phyloP scores from a whole-genome alignment of 2,329 filamentous ascomycete genomes.

The Colletotrichum aenigma region DNA sequence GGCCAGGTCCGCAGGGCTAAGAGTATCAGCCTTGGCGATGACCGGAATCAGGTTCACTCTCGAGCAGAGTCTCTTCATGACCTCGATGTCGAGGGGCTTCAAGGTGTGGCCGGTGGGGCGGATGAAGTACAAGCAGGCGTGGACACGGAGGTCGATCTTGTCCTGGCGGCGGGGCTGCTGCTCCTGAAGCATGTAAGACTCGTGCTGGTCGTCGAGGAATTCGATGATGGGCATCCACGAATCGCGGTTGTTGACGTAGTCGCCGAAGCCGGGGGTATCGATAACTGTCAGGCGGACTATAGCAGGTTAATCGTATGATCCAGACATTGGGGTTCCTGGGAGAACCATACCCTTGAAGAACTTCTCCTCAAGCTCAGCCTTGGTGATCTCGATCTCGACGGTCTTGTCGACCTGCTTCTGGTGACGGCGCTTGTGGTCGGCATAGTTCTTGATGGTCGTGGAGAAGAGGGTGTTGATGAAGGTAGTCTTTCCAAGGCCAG shows the following conservation, averaged over 20 bases:
- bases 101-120: slow-evolving; percentile 97
- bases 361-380: slow-evolving; percentile 99
- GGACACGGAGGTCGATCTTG: slow-evolving; percentile 99
- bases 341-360: slow-evolving; percentile 91
- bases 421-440: slow-evolving; percentile 98
- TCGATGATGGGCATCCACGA: slow-evolving; percentile 99
- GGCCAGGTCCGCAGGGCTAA: slow-evolving; percentile 88
- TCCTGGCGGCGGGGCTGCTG: slow-evolving; percentile 97
- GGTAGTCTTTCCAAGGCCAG: slow-evolving; percentile 97
- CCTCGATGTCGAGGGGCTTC: slow-evolving; percentile 98
- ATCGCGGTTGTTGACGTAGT: slow-evolving; percentile 99
- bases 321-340: background rate
- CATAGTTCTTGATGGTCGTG: slow-evolving; percentile 99
- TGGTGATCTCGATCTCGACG: slow-evolving; percentile 99
- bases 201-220: slow-evolving; percentile 99
- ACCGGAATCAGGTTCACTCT: slow-evolving; percentile 98
- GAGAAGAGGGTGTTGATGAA: slow-evolving; percentile 99
- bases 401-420: slow-evolving; percentile 99
- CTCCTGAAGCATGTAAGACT: slow-evolving; percentile 99
- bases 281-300: slow-evolving; percentile 97
- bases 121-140: slow-evolving; percentile 99
- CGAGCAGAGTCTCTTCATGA: slow-evolving; percentile 99
- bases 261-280: slow-evolving; percentile 97
- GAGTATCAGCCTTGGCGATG: slow-evolving; percentile 96
- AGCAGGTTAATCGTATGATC: slow-evolving; percentile 19